Evolutionary conservation across 345 rosid species (phyloP), one percentile per base, ranked within the genome.

Genomic region (Moringa oleifera): DNA sequence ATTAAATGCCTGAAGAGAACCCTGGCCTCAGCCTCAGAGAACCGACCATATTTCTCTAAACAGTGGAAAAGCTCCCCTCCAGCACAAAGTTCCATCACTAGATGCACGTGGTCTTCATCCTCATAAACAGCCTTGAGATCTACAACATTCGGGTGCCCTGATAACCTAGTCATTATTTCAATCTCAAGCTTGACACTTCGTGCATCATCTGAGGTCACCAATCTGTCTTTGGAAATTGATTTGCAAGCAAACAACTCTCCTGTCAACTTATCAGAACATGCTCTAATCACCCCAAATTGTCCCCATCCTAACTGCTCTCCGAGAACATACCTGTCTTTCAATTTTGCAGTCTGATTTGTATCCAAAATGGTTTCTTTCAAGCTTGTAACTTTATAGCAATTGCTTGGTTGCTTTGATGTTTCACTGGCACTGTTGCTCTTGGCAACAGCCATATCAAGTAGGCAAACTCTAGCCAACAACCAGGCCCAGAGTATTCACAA

Each of bases 221-320:
- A 54, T 56, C 87, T 83, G 47, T 80, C 89, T 79, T 80, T 83
- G 24, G 85, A 79, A 31, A 84, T 80, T 56, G 89, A 79, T 69
- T 85, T 85, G 54, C 82, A 87, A 69, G 96, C 88, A 53, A 81
- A 77, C 62, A 77, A 74, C 66, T 77, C 81, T 50, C 83, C 82
- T 11, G 86, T 76, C 33, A 80, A 65, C 71, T 70, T 80, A 63
- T 79, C 86, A 0, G 85, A 77, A 68, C 97, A 86, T 31, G 78
- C 80, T 71, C 91, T 81, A 66, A 91, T 88, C 50, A 86, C 81
- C 28, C 96, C 95, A 50, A 84, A 88, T 58, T 80, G 93, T 20
- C 97, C 91, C 91, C 85, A 88, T 25, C 93, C 97, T 61, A 91
- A 71, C 54, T 83, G 87, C 69, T 81, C 87, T 18, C 88, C 83